Percentiles rank a stretch among this genome's conserved stretches.
phyloP scores from a whole-genome alignment of 2,329 filamentous ascomycete species.

The Neoascochyta sp. region DNA sequence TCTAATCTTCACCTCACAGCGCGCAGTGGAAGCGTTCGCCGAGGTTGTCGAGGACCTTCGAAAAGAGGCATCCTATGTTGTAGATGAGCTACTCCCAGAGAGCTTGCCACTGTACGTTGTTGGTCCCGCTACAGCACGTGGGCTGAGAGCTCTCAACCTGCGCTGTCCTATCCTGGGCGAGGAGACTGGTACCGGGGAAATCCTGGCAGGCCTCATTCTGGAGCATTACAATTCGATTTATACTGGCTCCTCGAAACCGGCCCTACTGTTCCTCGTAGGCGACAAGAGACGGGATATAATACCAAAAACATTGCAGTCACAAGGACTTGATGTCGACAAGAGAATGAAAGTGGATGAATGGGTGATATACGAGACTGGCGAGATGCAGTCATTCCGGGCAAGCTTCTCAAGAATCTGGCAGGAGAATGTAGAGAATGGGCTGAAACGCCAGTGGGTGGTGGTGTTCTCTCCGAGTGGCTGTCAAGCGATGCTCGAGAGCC shows the following conservation, averaged over 20 bases:
- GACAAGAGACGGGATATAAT: slow-evolving; percentile 89
- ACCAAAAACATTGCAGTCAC: slow-evolving; percentile 69
- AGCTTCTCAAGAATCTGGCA: slow-evolving; percentile 58
- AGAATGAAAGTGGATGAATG: slow-evolving; percentile 71
- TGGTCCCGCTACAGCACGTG: slow-evolving; percentile 74
- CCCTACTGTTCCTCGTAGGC: slow-evolving; percentile 82
- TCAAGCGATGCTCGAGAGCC: slow-evolving; percentile 55
- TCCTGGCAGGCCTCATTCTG: slow-evolving; percentile 73
- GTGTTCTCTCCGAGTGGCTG: slow-evolving; percentile 65
- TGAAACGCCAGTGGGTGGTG: slow-evolving; percentile 63
- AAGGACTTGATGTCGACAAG: slow-evolving; percentile 45
- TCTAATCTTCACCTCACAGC: slow-evolving; percentile 80
- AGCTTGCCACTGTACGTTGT: slow-evolving; percentile 70
- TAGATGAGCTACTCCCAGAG: slow-evolving; percentile 41
- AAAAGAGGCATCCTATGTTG: slow-evolving; percentile 24
- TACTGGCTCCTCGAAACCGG: slow-evolving; percentile 47
- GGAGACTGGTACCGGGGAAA: slow-evolving; percentile 80
- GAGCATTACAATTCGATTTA: slow-evolving; percentile 62
- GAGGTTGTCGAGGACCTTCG: slow-evolving; percentile 57
- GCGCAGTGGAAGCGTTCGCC: slow-evolving; percentile 75
- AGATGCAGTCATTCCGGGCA: slow-evolving; percentile 71
- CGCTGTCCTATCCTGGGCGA: slow-evolving; percentile 66
- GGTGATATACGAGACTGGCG: slow-evolving; percentile 81
- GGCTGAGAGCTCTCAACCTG: slow-evolving; percentile 55
- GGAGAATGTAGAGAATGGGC: slow-evolving; percentile 39